phyloP scores from a whole-genome alignment of 495 filamentous ascomycete genomes.

The Delitschia confertaspora region DNA sequence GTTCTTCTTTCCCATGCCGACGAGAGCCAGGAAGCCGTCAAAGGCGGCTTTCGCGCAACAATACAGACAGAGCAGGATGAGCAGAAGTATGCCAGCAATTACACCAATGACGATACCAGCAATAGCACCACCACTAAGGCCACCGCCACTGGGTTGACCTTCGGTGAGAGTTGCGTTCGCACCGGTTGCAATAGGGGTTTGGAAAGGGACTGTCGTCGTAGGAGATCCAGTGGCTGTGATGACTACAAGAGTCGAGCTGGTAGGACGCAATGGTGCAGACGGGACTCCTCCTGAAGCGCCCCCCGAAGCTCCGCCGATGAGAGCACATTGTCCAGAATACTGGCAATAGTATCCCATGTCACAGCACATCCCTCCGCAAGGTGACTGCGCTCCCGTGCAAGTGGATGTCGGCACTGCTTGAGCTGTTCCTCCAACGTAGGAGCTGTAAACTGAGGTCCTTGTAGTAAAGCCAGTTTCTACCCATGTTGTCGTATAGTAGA shows the following conservation, averaged over 20 bases:
- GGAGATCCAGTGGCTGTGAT: slow-evolving; percentile 47
- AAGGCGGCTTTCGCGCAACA: slow-evolving; percentile 60
- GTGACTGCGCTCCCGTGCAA: slow-evolving; percentile 52
- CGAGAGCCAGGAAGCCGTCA: slow-evolving; percentile 53
- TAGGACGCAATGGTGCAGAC: slow-evolving; percentile 55
- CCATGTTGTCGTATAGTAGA: slow-evolving; percentile 63
- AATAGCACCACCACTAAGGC: slow-evolving; percentile 75
- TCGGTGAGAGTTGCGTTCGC: slow-evolving; percentile 39
- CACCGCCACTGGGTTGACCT: slow-evolving; percentile 36
- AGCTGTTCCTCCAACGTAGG: slow-evolving; percentile 38
- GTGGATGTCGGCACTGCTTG: slow-evolving; percentile 34
- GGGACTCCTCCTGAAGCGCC: slow-evolving; percentile 34
- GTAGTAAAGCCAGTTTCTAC: slow-evolving; percentile 58
- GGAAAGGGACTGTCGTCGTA: slow-evolving; percentile 53
- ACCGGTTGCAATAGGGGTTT: slow-evolving; percentile 47
- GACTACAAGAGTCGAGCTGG: slow-evolving; percentile 50
- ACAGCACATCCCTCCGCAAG: slow-evolving; percentile 71
- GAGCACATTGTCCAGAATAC: slow-evolving; percentile 40
- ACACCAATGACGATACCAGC: slow-evolving; percentile 91
- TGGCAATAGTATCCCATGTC: slow-evolving; percentile 60
- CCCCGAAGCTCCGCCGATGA: slow-evolving; percentile 30
- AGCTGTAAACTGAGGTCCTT: slow-evolving; percentile 59
- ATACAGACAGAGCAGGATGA: slow-evolving; percentile 66
- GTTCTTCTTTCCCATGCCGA: slow-evolving; percentile 50
- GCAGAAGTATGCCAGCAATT: slow-evolving; percentile 62